Conservation (phyloP, 139 green algal genomes). For the Zygnema circumcarinatum region DNA sequence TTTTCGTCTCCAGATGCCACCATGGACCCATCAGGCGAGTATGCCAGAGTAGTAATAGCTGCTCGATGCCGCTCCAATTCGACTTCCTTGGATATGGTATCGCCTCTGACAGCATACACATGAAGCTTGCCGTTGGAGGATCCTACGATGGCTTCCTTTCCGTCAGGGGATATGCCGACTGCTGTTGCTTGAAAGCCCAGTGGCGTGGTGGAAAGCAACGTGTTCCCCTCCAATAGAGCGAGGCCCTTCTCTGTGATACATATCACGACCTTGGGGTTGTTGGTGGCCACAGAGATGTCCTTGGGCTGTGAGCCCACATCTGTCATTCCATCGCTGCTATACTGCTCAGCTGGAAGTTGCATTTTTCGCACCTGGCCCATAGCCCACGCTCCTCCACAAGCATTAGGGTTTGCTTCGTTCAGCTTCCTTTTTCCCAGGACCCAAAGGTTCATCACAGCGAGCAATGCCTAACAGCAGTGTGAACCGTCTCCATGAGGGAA, state of each 20-base stretch:
- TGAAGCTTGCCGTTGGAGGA: conserved; percentile 34
- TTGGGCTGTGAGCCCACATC: conserved; percentile 21
- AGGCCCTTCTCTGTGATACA: conserved; percentile 28
- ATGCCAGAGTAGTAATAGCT: conserved; percentile 46
- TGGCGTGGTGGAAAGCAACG: conserved; percentile 18
- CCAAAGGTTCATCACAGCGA: background rate
- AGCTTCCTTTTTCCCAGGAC: background rate
- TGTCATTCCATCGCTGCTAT: background rate
- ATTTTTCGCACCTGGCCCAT: conserved; percentile 31
- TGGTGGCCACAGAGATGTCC: conserved; percentile 31
- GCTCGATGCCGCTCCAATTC: conserved; percentile 44
- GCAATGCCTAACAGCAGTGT: background rate
- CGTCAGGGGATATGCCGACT: conserved; percentile 54
- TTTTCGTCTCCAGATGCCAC: conserved; percentile 62
- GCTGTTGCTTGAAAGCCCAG: conserved; percentile 38
- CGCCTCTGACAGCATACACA: conserved; percentile 32
- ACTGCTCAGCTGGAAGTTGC: conserved; percentile 49
- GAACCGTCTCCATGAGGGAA: background rate
- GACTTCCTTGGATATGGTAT: conserved; percentile 27
- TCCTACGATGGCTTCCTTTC: conserved; percentile 53
- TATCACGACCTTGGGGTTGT: conserved; percentile 23
- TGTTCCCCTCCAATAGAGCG: conserved; percentile 2
- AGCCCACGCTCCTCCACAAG: background rate
- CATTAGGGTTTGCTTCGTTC: background rate
- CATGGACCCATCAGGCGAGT: conserved; percentile 55